Percentiles rank a stretch among this genome's conserved stretches.
These are phyloP conservation scores for Sarocladium strictum DNA, from an alignment of 2,329 filamentous ascomycete species.

Conservation along the genomic window DNA sequence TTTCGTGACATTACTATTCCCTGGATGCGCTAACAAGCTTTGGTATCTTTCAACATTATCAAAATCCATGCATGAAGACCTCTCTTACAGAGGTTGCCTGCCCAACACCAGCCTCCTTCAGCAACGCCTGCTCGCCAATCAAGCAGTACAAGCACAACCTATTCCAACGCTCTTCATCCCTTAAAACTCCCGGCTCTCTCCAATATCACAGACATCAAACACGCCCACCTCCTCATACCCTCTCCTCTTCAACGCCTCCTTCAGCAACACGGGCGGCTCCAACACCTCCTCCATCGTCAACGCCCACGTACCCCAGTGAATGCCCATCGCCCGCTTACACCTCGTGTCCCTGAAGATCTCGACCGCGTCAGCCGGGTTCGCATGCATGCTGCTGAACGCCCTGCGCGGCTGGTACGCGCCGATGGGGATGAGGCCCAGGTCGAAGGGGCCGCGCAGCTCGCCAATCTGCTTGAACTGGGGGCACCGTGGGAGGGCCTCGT, in stretches of 20 bases:
- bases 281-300: slow-evolving; percentile 79
- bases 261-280: slow-evolving; percentile 71
- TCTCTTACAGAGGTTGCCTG: no score
- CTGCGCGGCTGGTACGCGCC: slow-evolving; percentile 74
- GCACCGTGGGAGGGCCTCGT: slow-evolving; percentile 62
- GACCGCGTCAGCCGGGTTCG: slow-evolving; percentile 79
- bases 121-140: background rate
- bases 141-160: background rate
- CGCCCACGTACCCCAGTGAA: slow-evolving; percentile 92
- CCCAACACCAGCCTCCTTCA: background rate
- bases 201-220: slow-evolving; percentile 80
- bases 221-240: slow-evolving; percentile 64
- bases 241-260: slow-evolving; percentile 62
- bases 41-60: no score
- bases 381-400: slow-evolving; percentile 76
- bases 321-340: slow-evolving; percentile 73
- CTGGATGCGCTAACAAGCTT: background rate
- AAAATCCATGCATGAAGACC: background rate
- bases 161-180: background rate
- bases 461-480: slow-evolving; percentile 86
- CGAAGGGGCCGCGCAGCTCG: slow-evolving; percentile 72
- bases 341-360: slow-evolving; percentile 83
- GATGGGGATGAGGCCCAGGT: slow-evolving; percentile 88
- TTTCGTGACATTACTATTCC: no score
- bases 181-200: slow-evolving; percentile 73